Base-by-base conservation (phyloP, 257 asterid genomes). In the Gentiana macrophylla region DNA sequence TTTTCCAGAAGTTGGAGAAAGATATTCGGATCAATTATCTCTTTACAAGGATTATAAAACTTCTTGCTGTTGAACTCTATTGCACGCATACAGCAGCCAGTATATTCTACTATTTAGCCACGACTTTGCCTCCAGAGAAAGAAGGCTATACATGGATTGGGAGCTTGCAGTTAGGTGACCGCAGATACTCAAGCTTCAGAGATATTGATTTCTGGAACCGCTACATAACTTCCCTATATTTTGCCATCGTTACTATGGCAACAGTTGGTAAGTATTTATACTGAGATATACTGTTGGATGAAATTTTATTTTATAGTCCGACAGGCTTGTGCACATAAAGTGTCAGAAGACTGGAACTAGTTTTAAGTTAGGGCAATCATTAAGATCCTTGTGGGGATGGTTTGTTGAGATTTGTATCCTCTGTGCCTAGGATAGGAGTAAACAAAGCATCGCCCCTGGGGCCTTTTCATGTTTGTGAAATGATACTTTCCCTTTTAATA, bases 21-120 rank as follows among this genome's bases (percentile, higher is more conserved):
- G 78, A 84, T 69, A 74, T 66, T n/a, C 84, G 94, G 6, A 41
- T 84, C 51, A 84, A 82, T 55, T 84, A 81, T 47, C 80, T 84
- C 56, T 84, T 79, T 56, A 73, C 82, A 11, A 72, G 94, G 70
- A 84, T 84, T 35, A 59, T 84, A 49, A 84, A 84, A 45, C 81
- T 84, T 50, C 74, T 84, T 41, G 94, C 78, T 33, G 94, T 84
- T 0, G 94, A 84, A 70, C 55, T 81, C 0, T 84, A 84, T 71
- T 71, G 88, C 79, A 84, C 94, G 11, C 94, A 84, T 66, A 79
- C 91, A 1, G 94, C 91, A 38, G 94, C 94, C 36, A 81, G 94
- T 63, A 73, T 82, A 57, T 84, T 84, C 67, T 84, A 84, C 80
- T 84, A 71, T 49, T 76, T 84, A 11, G 94, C 94, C 1, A 84